Percentiles rank a stretch among this genome's conserved stretches.
Evolutionary conservation across 805 yeast species (phyloP).

Genomic region (Metschnikowia proteae): DNA sequence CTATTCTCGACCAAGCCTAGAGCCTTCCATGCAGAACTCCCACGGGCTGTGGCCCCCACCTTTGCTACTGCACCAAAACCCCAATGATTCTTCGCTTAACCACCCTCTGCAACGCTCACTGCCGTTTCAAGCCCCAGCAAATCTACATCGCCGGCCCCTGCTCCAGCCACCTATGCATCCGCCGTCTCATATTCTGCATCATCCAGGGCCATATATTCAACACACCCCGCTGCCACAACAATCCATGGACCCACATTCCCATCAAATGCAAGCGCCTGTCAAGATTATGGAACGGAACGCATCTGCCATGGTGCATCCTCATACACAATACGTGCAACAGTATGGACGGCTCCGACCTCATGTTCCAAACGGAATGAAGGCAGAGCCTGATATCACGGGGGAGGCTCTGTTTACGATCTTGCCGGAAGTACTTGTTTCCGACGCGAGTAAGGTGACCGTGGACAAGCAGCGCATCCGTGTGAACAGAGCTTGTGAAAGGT

Average conservation of each 20-base stretch:
- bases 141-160: neutral
- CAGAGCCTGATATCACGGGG: neutral
- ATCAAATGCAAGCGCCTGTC: neutral
- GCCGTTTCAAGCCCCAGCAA: neutral
- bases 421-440: constrained; percentile 1
- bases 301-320: neutral
- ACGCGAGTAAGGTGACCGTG: neutral
- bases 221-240: neutral
- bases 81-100: neutral
- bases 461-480: constrained; percentile 35
- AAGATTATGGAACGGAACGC: neutral
- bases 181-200: neutral
- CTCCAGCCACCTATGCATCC: constrained; percentile 2
- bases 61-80: neutral
- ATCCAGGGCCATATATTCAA: neutral
- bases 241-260: neutral
- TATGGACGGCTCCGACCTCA: neutral
- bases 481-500: constrained; percentile 52
- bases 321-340: neutral
- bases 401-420: neutral
- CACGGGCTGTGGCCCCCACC: constrained; percentile 1
- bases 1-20: neutral
- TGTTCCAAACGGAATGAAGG: neutral
- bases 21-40: neutral
- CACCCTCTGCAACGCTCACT: neutral